Conservation (phyloP, 257 asterid genomes). For the Galeopsis tetrahit region DNA sequence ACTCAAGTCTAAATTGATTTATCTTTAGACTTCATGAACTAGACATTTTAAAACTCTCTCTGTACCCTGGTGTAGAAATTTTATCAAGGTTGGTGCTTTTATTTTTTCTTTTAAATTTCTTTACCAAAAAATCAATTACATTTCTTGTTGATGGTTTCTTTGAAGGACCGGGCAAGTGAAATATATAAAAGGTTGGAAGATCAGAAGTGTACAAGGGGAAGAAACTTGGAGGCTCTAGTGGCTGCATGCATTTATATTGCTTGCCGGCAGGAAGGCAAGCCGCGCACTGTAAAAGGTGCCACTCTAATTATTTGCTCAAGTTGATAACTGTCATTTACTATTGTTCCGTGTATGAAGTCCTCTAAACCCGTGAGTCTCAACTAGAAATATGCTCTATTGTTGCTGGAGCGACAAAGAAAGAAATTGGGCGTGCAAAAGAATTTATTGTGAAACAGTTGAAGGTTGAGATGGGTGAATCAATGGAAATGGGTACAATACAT, state of each 20-base stretch:
- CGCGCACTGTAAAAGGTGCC: conserved; percentile 93
- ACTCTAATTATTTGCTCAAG: conserved; percentile 35
- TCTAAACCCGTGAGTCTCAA: conserved; percentile 54
- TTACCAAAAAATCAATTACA: background rate
- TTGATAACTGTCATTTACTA: conserved; percentile 36
- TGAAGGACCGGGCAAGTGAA: conserved; percentile 88
- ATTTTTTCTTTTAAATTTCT: background rate
- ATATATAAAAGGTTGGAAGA: conserved; percentile 85
- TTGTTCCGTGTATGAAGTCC: conserved; percentile 38
- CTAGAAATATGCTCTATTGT: conserved; percentile 88
- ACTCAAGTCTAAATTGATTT: background rate
- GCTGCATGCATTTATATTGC: conserved; percentile 95
- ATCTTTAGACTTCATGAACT: background rate
- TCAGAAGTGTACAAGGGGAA: conserved; percentile 92
- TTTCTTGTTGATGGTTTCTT: background rate
- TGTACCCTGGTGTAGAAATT: conserved; percentile 8
- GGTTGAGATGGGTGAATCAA: conserved; percentile 92
- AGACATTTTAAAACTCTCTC: background rate
- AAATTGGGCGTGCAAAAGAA: conserved; percentile 93
- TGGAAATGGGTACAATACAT: conserved; percentile 96
- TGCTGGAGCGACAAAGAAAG: conserved; percentile 90
- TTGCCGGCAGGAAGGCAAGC: conserved; percentile 87
- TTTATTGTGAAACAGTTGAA: conserved; percentile 88
- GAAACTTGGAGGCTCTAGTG: conserved; percentile 84
- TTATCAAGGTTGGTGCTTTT: background rate